These are phyloP conservation scores for Amanita thiersii DNA, from an alignment of 768 basidiomycete species.

Conservation along the genomic window DNA sequence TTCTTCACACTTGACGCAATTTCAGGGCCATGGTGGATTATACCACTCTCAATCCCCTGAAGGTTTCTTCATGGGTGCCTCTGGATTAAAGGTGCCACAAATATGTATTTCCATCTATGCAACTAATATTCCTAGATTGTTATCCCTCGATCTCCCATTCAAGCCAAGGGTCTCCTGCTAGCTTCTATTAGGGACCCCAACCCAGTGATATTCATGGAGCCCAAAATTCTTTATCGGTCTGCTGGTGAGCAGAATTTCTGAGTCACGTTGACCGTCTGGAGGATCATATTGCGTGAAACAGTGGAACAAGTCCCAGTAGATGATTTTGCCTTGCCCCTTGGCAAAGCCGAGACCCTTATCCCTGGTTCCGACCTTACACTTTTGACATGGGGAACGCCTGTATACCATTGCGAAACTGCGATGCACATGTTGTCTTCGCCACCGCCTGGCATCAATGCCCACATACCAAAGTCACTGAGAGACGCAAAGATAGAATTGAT, in stretches of 20 bases:
- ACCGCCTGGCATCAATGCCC: constrained; percentile 47
- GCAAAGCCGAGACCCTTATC: constrained; percentile 67
- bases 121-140: constrained; percentile 41
- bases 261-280: constrained; percentile 1
- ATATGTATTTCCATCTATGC: neutral
- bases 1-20: constrained; percentile 2
- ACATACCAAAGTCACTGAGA: constrained; percentile 60
- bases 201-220: constrained; percentile 94
- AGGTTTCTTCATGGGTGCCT: constrained; percentile 87
- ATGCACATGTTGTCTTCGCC: constrained; percentile 67
- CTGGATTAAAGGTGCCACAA: constrained; percentile 68
- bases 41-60: constrained; percentile 97
- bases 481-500: constrained; percentile 79
- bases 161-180: constrained; percentile 89
- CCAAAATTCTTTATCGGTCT: constrained; percentile 88
- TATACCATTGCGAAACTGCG: constrained; percentile 85
- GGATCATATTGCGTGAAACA: constrained; percentile 18
- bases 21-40: constrained; percentile 72
- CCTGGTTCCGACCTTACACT: constrained; percentile 82
- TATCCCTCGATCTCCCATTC: constrained; percentile 90
- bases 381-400: constrained; percentile 88
- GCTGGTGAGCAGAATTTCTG: constrained; percentile 37
- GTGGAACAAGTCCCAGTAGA: constrained; percentile 91
- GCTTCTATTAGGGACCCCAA: constrained; percentile 88
- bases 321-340: constrained; percentile 80